These are phyloP conservation scores for Didymella pomorum DNA, from an alignment of 2,329 filamentous ascomycete genomes.

Conservation along the genomic window DNA sequence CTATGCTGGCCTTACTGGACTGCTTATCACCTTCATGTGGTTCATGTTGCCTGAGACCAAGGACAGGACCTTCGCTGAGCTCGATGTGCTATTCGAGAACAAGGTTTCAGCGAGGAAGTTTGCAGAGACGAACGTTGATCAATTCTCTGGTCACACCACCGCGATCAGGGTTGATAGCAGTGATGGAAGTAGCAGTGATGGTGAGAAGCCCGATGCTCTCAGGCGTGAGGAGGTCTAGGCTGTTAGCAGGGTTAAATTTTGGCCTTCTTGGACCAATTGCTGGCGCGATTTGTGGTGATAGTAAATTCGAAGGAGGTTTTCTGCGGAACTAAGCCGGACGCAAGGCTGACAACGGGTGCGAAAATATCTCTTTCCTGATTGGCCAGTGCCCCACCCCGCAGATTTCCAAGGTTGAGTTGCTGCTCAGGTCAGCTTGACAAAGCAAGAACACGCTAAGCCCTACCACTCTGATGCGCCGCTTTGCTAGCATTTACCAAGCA, in stretches of 20 bases:
- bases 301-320: background rate
- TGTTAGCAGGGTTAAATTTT: too few relatives aligned
- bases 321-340: background rate
- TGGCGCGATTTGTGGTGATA: background rate
- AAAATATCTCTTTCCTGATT: conserved; percentile 9
- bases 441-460: conserved; percentile 23
- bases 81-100: conserved; percentile 51
- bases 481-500: conserved; percentile 42
- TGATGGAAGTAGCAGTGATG: conserved; percentile 14
- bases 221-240: conserved; percentile 13
- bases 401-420: conserved; percentile 13
- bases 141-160: conserved; percentile 20
- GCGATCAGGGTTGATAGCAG: conserved; percentile 16
- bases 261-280: background rate
- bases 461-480: conserved; percentile 21
- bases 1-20: conserved; percentile 74
- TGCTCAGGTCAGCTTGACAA: conserved; percentile 37
- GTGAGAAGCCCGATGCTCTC: conserved; percentile 12
- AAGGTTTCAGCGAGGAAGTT: conserved; percentile 25
- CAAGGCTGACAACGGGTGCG: background rate
- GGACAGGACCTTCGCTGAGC: conserved; percentile 49
- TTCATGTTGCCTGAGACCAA: conserved; percentile 51
- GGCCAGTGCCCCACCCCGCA: conserved; percentile 7
- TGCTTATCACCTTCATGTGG: conserved; percentile 76
- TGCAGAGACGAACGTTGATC: conserved; percentile 17